Evolutionary conservation across 83 land plant genomes (phyloP).

Genomic region (Thuja plicata): DNA sequence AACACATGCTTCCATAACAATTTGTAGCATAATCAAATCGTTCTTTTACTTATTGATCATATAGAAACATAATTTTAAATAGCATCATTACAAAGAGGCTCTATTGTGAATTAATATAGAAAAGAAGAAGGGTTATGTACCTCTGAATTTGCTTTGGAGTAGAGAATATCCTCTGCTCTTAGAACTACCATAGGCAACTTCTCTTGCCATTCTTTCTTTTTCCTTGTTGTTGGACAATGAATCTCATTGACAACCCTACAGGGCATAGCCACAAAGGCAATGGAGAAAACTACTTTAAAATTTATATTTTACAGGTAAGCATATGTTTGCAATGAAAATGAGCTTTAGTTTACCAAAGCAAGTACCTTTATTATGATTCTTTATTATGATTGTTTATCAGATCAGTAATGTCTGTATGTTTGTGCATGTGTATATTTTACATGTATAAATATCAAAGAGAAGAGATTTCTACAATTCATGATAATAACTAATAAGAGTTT

Average conservation of each 20-base stretch:
- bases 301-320: not conserved
- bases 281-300: not conserved
- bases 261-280: not conserved
- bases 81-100: not conserved
- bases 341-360: too few relatives aligned
- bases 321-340: not conserved
- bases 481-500: too few relatives aligned
- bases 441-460: too few relatives aligned
- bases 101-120: not conserved
- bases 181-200: constrained; percentile 85
- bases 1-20: not conserved
- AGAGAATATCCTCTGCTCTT: constrained; percentile 81
- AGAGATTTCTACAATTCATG: too few relatives aligned
- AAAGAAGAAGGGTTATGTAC: constrained; percentile 20
- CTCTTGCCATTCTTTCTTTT: constrained; percentile 88
- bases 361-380: too few relatives aligned
- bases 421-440: too few relatives aligned
- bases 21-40: not conserved
- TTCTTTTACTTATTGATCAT: not conserved
- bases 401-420: too few relatives aligned
- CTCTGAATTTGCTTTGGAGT: constrained; percentile 89
- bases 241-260: constrained; percentile 61
- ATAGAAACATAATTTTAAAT: not conserved
- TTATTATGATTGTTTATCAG: too few relatives aligned
- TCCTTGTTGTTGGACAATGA: constrained; percentile 53